phyloP scores from a whole-genome alignment of 371 early-diverging fungal genomes.

The Dichotomocladium elegans region DNA sequence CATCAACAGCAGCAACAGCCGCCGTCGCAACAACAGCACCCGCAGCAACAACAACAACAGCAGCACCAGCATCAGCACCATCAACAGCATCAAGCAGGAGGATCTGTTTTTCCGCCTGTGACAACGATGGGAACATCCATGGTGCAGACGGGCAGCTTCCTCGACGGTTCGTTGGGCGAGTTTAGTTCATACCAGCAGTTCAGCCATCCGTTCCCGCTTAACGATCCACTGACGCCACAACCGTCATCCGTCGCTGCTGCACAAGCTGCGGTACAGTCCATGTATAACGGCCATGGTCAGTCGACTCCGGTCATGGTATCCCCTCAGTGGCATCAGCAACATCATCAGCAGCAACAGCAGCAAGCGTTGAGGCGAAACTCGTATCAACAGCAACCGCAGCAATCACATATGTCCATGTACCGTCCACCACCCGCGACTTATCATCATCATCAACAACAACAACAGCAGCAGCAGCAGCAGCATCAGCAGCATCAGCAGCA shows the following conservation, averaged over 20 bases:
- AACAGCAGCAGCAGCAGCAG: not conserved
- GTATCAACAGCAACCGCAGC: not conserved
- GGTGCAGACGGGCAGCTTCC: not conserved
- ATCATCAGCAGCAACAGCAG: not conserved
- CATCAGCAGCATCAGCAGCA: not conserved
- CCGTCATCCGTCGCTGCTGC: constrained; percentile 1
- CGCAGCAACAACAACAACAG: constrained; percentile 9
- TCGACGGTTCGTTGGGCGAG: constrained; percentile 4
- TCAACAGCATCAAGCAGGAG: constrained; percentile 3
- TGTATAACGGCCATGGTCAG: constrained; percentile 2
- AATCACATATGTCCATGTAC: not conserved
- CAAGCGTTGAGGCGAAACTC: not conserved
- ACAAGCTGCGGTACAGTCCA: not conserved
- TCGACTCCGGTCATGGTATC: constrained; percentile 1
- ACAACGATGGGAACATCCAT: not conserved
- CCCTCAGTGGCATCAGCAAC: constrained; percentile 14
- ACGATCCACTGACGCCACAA: not conserved
- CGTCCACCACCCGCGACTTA: not conserved
- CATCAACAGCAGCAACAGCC: not conserved
- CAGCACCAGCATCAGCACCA: constrained; percentile 6
- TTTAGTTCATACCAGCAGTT: constrained; percentile 6
- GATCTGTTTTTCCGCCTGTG: not conserved
- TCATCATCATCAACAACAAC: too few species aligned
- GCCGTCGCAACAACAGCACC: constrained; percentile 7
- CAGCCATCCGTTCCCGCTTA: constrained; percentile 1